phyloP scores from a whole-genome alignment of 306 rosid genomes.

The Ormosia emarginata region DNA sequence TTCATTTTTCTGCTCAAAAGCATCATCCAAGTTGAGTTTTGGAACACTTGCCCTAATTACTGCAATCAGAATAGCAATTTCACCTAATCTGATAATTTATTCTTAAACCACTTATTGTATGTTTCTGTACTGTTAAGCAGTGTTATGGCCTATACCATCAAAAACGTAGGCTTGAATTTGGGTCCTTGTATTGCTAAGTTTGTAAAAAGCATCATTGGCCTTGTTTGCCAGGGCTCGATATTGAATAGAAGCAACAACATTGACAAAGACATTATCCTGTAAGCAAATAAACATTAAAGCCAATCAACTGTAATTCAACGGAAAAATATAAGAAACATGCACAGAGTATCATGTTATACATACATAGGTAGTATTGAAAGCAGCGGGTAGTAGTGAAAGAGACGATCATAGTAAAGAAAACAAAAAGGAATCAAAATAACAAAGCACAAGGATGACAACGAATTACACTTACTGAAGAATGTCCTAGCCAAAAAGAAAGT shows the following conservation, averaged over 20 bases:
- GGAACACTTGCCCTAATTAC: slow-evolving; percentile 94
- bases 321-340: neutral
- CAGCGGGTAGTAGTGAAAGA: neutral
- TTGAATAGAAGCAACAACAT: slow-evolving; percentile 90
- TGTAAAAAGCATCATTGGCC: slow-evolving; percentile 92
- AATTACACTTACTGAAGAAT: neutral
- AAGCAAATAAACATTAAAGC: slow-evolving; percentile 21
- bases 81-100: slow-evolving; percentile 6
- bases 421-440: neutral
- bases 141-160: slow-evolving; percentile 57
- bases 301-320: slow-evolving; percentile 12
- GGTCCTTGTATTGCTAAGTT: slow-evolving; percentile 79
- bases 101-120: neutral
- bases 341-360: neutral
- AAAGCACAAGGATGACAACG: neutral
- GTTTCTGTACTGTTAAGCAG: slow-evolving; percentile 16
- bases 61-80: slow-evolving; percentile 29
- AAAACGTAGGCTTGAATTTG: slow-evolving; percentile 96
- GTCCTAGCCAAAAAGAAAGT: neutral
- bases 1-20: slow-evolving; percentile 93
- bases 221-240: slow-evolving; percentile 80
- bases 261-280: slow-evolving; percentile 94
- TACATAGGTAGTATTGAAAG: neutral
- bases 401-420: neutral
- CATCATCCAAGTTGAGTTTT: slow-evolving; percentile 81